phyloP scores from a whole-genome alignment of 306 rosid species.

The Cucumis hystrix region DNA sequence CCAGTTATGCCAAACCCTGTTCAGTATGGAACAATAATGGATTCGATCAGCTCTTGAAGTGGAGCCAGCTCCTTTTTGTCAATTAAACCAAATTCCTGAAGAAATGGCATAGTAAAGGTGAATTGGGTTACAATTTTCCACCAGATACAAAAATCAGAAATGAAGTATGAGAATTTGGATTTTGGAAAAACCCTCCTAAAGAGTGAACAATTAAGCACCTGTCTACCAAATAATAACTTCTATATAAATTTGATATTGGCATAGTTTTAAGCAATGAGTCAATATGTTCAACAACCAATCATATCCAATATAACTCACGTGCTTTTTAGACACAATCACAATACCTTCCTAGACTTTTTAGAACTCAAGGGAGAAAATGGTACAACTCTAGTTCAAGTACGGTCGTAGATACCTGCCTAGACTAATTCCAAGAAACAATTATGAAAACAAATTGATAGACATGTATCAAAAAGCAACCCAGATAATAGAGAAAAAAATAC shows the following conservation, averaged over 20 bases:
- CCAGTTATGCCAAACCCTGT: slow-evolving; percentile 6
- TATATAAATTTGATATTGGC: neutral
- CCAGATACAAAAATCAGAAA: neutral
- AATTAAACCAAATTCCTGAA: slow-evolving; percentile 90
- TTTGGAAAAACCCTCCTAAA: neutral
- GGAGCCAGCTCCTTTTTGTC: slow-evolving; percentile 99
- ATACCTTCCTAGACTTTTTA: no score
- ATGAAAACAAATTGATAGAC: neutral
- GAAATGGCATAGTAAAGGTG: neutral
- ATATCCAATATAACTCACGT: neutral
- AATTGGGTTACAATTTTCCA: neutral
- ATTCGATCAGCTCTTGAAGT: slow-evolving; percentile 95
- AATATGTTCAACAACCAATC: neutral
- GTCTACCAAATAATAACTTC: neutral
- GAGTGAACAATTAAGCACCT: neutral
- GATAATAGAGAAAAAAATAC: no score
- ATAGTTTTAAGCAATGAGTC: neutral
- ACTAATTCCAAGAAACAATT: neutral
- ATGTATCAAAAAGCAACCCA: neutral
- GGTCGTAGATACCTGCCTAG: neutral
- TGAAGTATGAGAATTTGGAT: neutral
- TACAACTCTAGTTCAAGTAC: no score
- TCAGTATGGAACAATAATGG: slow-evolving; percentile 74
- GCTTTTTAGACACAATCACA: neutral
- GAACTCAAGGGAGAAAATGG: no score